Percentiles rank a stretch among this genome's conserved stretches.
These are phyloP conservation scores for Antitrichia curtipendula DNA, from an alignment of 225 moss, liverwort and hornwort genomes.

Conservation along the genomic window DNA sequence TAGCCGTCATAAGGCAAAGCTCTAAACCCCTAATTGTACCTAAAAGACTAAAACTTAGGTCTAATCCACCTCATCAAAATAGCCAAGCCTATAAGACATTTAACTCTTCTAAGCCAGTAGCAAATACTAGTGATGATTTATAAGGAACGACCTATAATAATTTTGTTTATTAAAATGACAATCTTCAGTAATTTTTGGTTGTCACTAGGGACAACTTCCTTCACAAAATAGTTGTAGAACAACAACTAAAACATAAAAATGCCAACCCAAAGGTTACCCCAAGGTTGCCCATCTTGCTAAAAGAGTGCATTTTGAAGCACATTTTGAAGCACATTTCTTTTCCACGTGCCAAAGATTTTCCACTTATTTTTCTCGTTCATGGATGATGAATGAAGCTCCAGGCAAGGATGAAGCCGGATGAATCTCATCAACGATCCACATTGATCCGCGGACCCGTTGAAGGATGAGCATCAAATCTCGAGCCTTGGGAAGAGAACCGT, in stretches of 20 bases:
- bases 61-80: background rate
- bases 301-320: background rate
- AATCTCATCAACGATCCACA: background rate
- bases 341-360: too few species aligned
- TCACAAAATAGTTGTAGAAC: background rate
- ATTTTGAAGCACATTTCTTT: background rate
- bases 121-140: rapidly evolving
- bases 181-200: background rate
- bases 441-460: background rate
- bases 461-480: background rate
- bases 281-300: too few species aligned
- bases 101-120: rapidly evolving
- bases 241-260: background rate
- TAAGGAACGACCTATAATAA: rapidly evolving
- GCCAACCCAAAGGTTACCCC: background rate
- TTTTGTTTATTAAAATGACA: background rate
- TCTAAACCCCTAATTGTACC: rapidly evolving
- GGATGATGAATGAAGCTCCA: background rate
- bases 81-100: background rate
- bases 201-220: rapidly evolving
- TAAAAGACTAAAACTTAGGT: background rate
- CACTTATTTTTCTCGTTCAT: too few species aligned
- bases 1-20: rapidly evolving
- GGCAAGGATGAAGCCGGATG: background rate
- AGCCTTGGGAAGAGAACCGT: background rate